Conservation (phyloP, 2,329 filamentous ascomycete species). For the Penicillium sp. region DNA sequence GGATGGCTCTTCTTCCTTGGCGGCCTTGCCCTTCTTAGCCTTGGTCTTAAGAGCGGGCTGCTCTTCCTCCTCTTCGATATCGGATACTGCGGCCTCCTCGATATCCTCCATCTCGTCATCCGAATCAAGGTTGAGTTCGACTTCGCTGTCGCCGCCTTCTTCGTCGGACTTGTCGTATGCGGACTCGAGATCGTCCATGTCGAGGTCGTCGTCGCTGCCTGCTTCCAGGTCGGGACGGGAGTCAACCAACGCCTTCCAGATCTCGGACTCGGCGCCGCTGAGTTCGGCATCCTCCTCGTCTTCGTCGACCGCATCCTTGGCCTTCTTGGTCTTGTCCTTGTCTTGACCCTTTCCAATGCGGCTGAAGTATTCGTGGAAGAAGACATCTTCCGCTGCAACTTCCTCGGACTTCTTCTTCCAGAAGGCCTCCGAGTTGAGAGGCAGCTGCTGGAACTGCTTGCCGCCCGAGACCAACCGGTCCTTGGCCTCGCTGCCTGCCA, state of each 20-base stretch:
- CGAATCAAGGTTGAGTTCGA: no score
- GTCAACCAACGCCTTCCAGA: slow-evolving; percentile 83
- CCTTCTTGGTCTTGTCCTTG: no score
- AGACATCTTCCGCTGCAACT: slow-evolving; percentile 82
- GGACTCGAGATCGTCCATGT: slow-evolving; percentile 48
- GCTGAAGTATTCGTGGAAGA: slow-evolving; percentile 97
- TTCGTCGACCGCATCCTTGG: slow-evolving; percentile 49
- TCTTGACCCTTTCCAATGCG: no score
- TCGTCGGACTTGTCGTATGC: slow-evolving; percentile 42
- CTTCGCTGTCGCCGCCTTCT: slow-evolving; percentile 35
- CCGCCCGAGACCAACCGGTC: slow-evolving; percentile 54
- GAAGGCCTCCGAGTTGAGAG: slow-evolving; percentile 80
- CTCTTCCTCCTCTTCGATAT: no score
- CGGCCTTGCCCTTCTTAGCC: slow-evolving; percentile 18
- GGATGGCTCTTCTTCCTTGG: slow-evolving; percentile 42
- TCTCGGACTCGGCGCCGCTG: slow-evolving; percentile 64
- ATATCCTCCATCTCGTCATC: no score
- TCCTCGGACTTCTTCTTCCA: slow-evolving; percentile 82
- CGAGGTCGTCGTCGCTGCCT: slow-evolving; percentile 51
- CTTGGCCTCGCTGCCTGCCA: slow-evolving; percentile 54
- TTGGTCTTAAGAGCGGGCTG: no score
- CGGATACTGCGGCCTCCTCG: no score
- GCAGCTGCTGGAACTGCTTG: slow-evolving; percentile 51
- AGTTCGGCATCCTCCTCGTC: slow-evolving; percentile 43
- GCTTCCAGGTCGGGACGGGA: slow-evolving; percentile 69